A percentile compares a stretch with the other conserved stretches of the same genome.
phyloP scores from a whole-genome alignment of 2,329 filamentous ascomycete species.

The Hortaea werneckii region DNA sequence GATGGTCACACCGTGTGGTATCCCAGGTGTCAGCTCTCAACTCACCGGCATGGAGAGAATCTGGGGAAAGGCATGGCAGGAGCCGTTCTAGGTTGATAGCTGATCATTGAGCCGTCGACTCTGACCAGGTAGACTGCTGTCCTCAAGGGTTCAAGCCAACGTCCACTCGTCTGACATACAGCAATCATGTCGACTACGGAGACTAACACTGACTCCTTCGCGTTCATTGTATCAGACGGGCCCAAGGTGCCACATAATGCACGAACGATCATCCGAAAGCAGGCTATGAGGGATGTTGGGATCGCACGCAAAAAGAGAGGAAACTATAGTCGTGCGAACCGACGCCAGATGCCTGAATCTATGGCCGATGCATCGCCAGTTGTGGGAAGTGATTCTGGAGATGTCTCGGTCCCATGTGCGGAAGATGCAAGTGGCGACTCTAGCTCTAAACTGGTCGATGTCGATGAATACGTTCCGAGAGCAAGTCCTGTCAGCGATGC shows the following conservation, averaged over 20 bases:
- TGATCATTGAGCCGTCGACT: too few relatives aligned
- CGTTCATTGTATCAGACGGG: slow-evolving; percentile 14
- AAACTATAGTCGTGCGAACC: slow-evolving; percentile 24
- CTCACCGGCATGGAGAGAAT: too few relatives aligned
- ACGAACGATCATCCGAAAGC: slow-evolving; percentile 26
- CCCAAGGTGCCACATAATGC: slow-evolving; percentile 16
- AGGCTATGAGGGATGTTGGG: slow-evolving; percentile 31
- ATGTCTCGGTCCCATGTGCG: background rate
- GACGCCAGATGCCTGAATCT: slow-evolving; percentile 19
- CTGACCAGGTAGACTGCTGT: too few relatives aligned
- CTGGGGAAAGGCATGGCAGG: too few relatives aligned
- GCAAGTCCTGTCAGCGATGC: background rate
- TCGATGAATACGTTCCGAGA: background rate
- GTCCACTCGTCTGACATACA: too few relatives aligned
- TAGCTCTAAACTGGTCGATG: background rate
- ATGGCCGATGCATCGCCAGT: too few relatives aligned
- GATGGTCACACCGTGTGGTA: too few relatives aligned
- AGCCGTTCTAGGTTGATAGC: too few relatives aligned
- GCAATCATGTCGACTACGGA: background rate
- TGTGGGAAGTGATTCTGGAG: background rate
- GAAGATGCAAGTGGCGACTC: background rate
- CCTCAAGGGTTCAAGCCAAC: too few relatives aligned
- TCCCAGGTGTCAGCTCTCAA: too few relatives aligned
- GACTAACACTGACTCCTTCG: slow-evolving; percentile 2
- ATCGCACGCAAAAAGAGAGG: slow-evolving; percentile 22